Evolutionary conservation across 257 asterid species (phyloP).

Genomic region (Penstemon eatonii): DNA sequence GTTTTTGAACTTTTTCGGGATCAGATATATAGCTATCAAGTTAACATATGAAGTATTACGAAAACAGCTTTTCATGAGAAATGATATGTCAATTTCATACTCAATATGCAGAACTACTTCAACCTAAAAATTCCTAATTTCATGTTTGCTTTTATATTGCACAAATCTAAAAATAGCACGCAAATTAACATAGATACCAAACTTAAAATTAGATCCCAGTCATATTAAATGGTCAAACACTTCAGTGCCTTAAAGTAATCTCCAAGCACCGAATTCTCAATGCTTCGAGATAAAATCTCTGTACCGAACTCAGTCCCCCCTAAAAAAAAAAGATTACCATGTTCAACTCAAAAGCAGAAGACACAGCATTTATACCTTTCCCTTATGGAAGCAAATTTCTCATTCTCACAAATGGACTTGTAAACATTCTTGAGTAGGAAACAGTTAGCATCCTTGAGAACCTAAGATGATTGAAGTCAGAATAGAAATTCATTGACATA

Average conservation of each 20-base stretch:
- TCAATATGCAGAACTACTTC: constrained; percentile 13
- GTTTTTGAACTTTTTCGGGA: neutral
- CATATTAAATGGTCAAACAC: constrained; percentile 13
- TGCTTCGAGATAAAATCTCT: too few species aligned
- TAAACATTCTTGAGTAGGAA: constrained; percentile 80
- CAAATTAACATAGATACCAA: neutral
- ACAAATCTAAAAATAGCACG: neutral
- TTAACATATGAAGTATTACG: constrained; percentile 1
- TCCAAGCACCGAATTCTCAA: neutral
- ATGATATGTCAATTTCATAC: neutral
- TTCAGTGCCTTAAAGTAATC: constrained; percentile 6
- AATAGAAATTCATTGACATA: constrained; percentile 29
- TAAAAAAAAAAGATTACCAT: constrained; percentile 2
- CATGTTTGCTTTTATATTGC: constrained; percentile 3
- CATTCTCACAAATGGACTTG: constrained; percentile 84
- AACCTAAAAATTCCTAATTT: constrained; percentile 3
- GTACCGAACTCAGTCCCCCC: constrained; percentile 18
- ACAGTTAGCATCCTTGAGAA: constrained; percentile 90
- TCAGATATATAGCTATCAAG: constrained; percentile 13
- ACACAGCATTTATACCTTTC: constrained; percentile 51
- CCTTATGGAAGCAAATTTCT: constrained; percentile 72
- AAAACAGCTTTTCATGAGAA: constrained; percentile 6
- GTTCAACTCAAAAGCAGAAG: constrained; percentile 27
- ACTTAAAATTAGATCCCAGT: neutral
- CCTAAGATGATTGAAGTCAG: constrained; percentile 44